Base-by-base conservation (phyloP, 2,329 filamentous ascomycete species). In the Chaetoscypha palmicola region DNA sequence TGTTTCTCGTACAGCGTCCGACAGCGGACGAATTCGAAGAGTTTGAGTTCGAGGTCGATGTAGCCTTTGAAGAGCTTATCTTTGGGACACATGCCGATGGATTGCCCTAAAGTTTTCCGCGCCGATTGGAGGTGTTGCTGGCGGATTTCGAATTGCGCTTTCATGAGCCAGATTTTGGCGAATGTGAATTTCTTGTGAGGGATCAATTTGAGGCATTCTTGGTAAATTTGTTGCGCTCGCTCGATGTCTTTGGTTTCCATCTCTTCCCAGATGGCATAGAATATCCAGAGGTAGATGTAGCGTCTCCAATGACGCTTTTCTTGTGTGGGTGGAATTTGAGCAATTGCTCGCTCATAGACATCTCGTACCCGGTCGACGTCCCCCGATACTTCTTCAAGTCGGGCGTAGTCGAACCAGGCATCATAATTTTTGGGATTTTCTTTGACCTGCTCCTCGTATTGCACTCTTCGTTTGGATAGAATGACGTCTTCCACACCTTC, bases 151-250 rank as follows among this genome's bases (percentile, higher is more conserved):
- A 97, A 96, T 48, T 94, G 86, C 1, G 91, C 89, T 58, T 91
- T 94, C 66, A 94, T 73, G 34, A 97, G 71, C 92, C 92, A 98
- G 38, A 97, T 72, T 65, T 98, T 98, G 62, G 89, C 87, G 63
- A 97, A 98, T 0, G 92, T 97, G 66, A 97, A 98, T 59, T 87
- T 87, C 63, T 94, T 94, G 70, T 98, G 92, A 0, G 92, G 92
- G 55, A 98, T 83, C 35, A 97, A 69, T 49, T 83, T 83, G 36
- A 97, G 67, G 57, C 88, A 94, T 53, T 92, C 86, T 54, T 83
- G 80, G 68, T 97, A 98, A 49, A 98, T 88, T 62, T 96, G 87
- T 14, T 85, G 77, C 16, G 91, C 86, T 34, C 92, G 78, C 20
- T 84, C 78, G 19, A 78, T 60, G 58, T 97, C 88, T 54, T 83